A percentile compares a stretch with the other conserved stretches of the same genome.
Conservation (phyloP, 352 stramenopile species). For the Albugo laibachii region DNA sequence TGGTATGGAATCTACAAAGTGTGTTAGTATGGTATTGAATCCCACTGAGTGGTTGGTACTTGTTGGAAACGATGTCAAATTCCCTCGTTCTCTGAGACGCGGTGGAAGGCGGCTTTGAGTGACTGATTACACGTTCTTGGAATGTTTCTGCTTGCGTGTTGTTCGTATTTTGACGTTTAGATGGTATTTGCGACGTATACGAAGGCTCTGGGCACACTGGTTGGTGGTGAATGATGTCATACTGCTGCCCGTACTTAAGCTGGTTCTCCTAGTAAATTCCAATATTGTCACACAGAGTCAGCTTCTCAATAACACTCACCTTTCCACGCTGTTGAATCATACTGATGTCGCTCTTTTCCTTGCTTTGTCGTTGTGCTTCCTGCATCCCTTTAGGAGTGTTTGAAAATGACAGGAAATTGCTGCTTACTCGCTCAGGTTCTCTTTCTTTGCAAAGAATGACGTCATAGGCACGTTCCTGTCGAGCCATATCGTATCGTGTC, state of each 20-base stretch:
- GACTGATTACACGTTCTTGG: not conserved
- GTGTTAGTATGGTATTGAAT: too few species aligned
- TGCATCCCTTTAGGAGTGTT: conserved; percentile 9
- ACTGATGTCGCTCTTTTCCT: conserved; percentile 1
- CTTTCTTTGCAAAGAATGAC: conserved; percentile 42
- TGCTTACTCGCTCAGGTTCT: conserved; percentile 20
- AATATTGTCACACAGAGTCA: not conserved
- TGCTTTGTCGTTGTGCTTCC: conserved; percentile 13
- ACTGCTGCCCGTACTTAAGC: conserved; percentile 31
- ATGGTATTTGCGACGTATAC: too few species aligned
- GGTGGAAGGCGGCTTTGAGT: conserved; percentile 2
- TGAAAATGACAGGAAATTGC: not conserved
- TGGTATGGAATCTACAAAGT: not conserved
- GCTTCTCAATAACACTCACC: not conserved
- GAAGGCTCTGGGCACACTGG: conserved; percentile 20
- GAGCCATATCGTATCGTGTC: conserved; percentile 45
- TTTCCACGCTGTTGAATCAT: not conserved
- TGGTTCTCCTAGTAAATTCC: conserved; percentile 25
- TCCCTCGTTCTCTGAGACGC: not conserved
- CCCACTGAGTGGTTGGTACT: not conserved
- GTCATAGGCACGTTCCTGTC: conserved; percentile 51
- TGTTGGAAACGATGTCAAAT: conserved; percentile 9
- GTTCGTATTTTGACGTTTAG: too few species aligned
- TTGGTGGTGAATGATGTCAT: conserved; percentile 46
- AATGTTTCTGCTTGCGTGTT: conserved; percentile 1